Percentiles rank a stretch among this genome's conserved stretches.
phyloP scores from a whole-genome alignment of 129 eudicot genomes.

The Solidago caesia region DNA sequence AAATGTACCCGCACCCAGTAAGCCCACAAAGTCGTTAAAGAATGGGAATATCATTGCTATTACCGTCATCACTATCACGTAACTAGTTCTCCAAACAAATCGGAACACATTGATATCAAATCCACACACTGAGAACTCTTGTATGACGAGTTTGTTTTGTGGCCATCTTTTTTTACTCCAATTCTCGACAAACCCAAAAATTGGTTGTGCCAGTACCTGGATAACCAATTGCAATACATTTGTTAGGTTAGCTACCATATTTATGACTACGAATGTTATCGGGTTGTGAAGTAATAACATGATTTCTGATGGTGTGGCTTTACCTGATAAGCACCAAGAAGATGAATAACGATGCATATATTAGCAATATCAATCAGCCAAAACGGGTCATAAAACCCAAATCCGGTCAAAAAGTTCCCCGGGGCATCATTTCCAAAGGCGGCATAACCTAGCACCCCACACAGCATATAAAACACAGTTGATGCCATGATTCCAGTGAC shows the following conservation, averaged over 20 bases:
- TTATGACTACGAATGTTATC: neutral
- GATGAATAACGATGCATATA: conserved; percentile 60
- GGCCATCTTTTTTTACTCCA: conserved; percentile 56
- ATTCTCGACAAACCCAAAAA: conserved; percentile 51
- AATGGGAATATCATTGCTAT: conserved; percentile 69
- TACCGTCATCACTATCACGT: conserved; percentile 46
- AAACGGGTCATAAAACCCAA: conserved; percentile 72
- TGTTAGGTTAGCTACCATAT: conserved; percentile 15
- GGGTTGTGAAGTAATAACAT: conserved; percentile 23
- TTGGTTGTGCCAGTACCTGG: conserved; percentile 64
- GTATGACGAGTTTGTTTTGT: conserved; percentile 35
- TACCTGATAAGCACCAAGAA: conserved; percentile 88
- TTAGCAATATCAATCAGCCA: conserved; percentile 74
- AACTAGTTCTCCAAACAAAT: conserved; percentile 60
- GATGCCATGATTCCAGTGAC: conserved; percentile 36
- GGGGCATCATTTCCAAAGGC: conserved; percentile 78
- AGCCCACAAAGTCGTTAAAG: conserved; percentile 69
- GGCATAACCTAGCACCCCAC: conserved; percentile 66
- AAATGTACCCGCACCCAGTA: conserved; percentile 63
- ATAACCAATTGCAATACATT: neutral
- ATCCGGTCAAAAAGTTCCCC: conserved; percentile 73
- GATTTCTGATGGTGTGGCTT: conserved; percentile 7
- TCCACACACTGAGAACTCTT: conserved; percentile 31
- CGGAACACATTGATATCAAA: conserved; percentile 44
- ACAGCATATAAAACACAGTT: conserved; percentile 51